Conservation (phyloP, 495 filamentous ascomycete genomes). For the Penicillium pulvis region DNA sequence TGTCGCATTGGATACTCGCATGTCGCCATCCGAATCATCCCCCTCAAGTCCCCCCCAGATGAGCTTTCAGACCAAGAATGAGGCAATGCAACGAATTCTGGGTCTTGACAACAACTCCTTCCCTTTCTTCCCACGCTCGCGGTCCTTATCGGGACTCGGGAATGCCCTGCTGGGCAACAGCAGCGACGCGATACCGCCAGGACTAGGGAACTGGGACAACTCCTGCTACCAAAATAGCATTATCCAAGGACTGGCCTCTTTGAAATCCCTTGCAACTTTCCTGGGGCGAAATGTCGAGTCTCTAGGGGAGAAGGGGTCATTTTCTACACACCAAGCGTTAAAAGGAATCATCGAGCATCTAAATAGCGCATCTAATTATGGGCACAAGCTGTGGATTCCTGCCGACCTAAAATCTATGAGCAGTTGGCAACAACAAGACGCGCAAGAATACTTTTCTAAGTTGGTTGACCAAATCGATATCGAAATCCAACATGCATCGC, state of each 20-base stretch:
- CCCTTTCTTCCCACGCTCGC: slow-evolving; percentile 48
- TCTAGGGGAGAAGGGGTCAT: slow-evolving; percentile 34
- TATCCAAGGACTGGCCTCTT: slow-evolving; percentile 80
- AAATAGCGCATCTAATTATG: slow-evolving; percentile 66
- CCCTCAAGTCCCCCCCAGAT: slow-evolving; percentile 24
- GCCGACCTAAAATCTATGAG: slow-evolving; percentile 80
- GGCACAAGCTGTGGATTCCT: slow-evolving; percentile 75
- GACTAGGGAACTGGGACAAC: slow-evolving; percentile 88
- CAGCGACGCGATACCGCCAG: slow-evolving; percentile 59
- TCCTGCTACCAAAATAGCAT: slow-evolving; percentile 98
- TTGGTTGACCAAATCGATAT: slow-evolving; percentile 84
- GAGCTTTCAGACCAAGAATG: slow-evolving; percentile 57
- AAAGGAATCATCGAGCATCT: slow-evolving; percentile 64
- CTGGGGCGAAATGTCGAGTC: slow-evolving; percentile 49
- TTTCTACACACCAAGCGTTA: slow-evolving; percentile 59
- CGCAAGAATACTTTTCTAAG: slow-evolving; percentile 95
- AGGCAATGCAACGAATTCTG: slow-evolving; percentile 66
- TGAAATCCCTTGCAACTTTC: slow-evolving; percentile 61
- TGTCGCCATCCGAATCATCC: slow-evolving; percentile 26
- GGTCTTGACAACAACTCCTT: slow-evolving; percentile 61
- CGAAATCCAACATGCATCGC: slow-evolving; percentile 59
- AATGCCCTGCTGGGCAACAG: slow-evolving; percentile 39
- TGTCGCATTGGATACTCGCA: slow-evolving; percentile 56
- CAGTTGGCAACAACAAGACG: slow-evolving; percentile 96
- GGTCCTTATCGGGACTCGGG: slow-evolving; percentile 45